phyloP scores from a whole-genome alignment of 139 green algal genomes.

The Volvox africanus region DNA sequence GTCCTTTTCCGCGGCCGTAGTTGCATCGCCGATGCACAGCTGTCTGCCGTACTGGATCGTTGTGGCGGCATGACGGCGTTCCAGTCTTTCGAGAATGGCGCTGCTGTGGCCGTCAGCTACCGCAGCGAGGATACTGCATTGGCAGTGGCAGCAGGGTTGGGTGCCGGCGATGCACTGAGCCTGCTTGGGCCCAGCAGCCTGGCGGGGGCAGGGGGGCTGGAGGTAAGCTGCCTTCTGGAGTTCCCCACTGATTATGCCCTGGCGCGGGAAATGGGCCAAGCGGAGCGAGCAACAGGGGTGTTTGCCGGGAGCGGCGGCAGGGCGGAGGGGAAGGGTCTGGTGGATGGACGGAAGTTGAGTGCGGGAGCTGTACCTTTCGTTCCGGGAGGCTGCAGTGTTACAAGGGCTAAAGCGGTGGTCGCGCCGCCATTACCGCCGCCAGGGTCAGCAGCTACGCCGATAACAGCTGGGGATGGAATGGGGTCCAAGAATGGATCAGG shows the following conservation, averaged over 20 bases:
- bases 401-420: too few species aligned
- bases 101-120: constrained; percentile 20
- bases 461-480: too few species aligned
- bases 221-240: constrained; percentile 34
- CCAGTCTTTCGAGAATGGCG: constrained; percentile 32
- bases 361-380: not conserved
- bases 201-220: not conserved
- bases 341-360: not conserved
- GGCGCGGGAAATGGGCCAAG: constrained; percentile 36
- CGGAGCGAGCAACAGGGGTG: constrained; percentile 2
- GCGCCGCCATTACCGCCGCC: too few species aligned
- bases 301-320: not conserved
- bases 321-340: not conserved
- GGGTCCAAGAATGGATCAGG: too few species aligned
- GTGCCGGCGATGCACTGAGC: constrained; percentile 6
- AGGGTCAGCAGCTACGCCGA: too few species aligned
- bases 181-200: constrained; percentile 37
- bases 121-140: not conserved
- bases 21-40: constrained; percentile 28
- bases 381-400: not conserved
- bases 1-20: constrained; percentile 3
- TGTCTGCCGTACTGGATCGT: not conserved
- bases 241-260: constrained; percentile 40
- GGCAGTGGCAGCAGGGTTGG: constrained; percentile 34
- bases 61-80: constrained; percentile 31